Conservation (phyloP, 2,329 filamentous ascomycete genomes). For the Sclerotinia spermophila region DNA sequence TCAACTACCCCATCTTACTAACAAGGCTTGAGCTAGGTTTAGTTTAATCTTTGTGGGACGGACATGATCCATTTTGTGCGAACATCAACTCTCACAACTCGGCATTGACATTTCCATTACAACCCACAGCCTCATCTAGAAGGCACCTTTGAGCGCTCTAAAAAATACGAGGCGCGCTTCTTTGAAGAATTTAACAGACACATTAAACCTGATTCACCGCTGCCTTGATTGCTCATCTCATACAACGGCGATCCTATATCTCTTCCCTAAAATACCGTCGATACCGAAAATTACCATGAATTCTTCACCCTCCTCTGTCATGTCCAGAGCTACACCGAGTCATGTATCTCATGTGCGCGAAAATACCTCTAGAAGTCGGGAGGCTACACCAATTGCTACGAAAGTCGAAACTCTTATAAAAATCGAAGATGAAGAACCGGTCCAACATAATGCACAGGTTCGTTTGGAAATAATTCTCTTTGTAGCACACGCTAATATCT, state of each 20-base stretch:
- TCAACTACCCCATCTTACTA: neutral
- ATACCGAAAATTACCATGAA: conserved; percentile 20
- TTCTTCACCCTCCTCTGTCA: conserved; percentile 19
- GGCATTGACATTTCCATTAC: neutral
- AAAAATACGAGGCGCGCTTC: neutral
- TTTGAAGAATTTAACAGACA: neutral
- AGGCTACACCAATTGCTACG: conserved; percentile 12
- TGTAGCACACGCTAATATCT: conserved; percentile 18
- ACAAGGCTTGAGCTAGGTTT: neutral
- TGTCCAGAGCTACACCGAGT: conserved; percentile 5
- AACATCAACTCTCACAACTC: neutral
- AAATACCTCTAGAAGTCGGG: conserved; percentile 13
- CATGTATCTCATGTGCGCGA: conserved; percentile 12
- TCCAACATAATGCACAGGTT: conserved; percentile 24
- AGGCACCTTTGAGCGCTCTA: neutral
- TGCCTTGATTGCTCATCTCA: neutral
- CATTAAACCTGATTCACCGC: neutral
- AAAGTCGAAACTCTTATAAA: conserved; percentile 4
- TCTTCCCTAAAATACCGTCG: neutral
- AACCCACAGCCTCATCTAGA: neutral
- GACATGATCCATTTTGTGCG: neutral
- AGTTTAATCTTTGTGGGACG: neutral
- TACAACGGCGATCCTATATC: neutral
- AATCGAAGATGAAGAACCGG: conserved; percentile 13
- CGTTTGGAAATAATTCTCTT: neutral